Conservation (phyloP, 2,329 filamentous ascomycete species). For the Aspergillus quadrilineatus region DNA sequence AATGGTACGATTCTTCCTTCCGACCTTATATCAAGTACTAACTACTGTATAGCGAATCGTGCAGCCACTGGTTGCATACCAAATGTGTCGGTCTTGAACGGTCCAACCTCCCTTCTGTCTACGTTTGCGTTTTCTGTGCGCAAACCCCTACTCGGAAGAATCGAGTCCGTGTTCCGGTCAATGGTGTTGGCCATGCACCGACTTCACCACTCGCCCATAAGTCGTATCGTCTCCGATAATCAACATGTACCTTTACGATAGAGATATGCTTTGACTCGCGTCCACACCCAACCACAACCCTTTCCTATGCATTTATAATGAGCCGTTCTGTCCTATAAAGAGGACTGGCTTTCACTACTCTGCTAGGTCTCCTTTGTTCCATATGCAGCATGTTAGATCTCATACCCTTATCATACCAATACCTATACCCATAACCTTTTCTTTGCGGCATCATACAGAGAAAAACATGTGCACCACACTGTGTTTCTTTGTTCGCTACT, state of each 20-base stretch:
- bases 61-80: constrained; percentile 62
- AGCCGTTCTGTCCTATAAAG: background rate
- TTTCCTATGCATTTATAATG: constrained; percentile 1
- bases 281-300: constrained; percentile 1
- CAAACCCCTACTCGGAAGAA: constrained; percentile 43
- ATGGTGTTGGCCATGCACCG: constrained; percentile 31
- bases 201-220: constrained; percentile 45
- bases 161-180: constrained; percentile 36
- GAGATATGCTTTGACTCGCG: constrained; percentile 8
- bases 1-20: constrained; percentile 49
- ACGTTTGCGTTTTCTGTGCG: constrained; percentile 54
- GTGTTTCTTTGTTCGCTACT: constrained; percentile 13
- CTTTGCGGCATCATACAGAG: constrained; percentile 15
- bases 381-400: constrained; percentile 19
- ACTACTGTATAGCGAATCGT: constrained; percentile 52
- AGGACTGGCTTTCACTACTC: constrained; percentile 7
- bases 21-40: background rate
- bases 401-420: constrained; percentile 2
- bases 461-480: constrained; percentile 15
- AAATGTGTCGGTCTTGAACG: constrained; percentile 57
- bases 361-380: constrained; percentile 19
- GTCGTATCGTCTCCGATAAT: constrained; percentile 38
- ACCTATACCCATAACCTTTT: constrained; percentile 8
- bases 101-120: constrained; percentile 48
- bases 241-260: constrained; percentile 15